Evolutionary conservation across 805 yeast species (phyloP).

Genomic region (Saccharomycopsis sp.): DNA sequence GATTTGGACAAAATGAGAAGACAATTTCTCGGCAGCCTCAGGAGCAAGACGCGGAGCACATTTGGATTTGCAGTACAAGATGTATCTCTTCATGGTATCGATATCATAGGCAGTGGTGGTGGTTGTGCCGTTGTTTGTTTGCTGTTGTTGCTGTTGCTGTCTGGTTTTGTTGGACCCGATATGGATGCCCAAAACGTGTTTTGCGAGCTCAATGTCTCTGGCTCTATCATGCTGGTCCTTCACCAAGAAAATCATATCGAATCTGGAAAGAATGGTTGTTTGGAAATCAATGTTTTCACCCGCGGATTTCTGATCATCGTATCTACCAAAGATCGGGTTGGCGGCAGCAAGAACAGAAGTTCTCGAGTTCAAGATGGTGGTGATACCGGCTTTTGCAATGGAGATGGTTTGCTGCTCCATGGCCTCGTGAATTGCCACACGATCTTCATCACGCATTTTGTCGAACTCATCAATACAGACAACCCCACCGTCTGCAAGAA

Average conservation of each 20-base stretch:
- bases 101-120: constrained; percentile 70
- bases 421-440: constrained; percentile 98
- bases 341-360: constrained; percentile 98
- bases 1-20: constrained; percentile 87
- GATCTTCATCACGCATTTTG: constrained; percentile 97
- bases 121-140: constrained; percentile 34
- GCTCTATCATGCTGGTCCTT: constrained; percentile 87
- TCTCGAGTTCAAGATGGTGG: constrained; percentile 91
- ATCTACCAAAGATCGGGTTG: constrained; percentile 93
- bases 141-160: constrained; percentile 46
- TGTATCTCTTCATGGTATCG: constrained; percentile 83
- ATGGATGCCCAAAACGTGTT: constrained; percentile 91
- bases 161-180: constrained; percentile 55
- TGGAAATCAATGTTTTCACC: constrained; percentile 98
- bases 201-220: constrained; percentile 83
- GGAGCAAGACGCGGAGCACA: constrained; percentile 90
- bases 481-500: constrained; percentile 98
- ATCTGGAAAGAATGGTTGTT: constrained; percentile 91
- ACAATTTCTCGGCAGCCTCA: constrained; percentile 82
- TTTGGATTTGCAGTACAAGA: constrained; percentile 78
- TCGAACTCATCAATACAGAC: constrained; percentile 99
- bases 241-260: constrained; percentile 96
- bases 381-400: constrained; percentile 97
- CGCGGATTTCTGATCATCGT: constrained; percentile 91
- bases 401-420: constrained; percentile 99